Evolutionary conservation across 2,329 filamentous ascomycete genomes (phyloP).

Genomic region (Sarocladiaceae sp.): DNA sequence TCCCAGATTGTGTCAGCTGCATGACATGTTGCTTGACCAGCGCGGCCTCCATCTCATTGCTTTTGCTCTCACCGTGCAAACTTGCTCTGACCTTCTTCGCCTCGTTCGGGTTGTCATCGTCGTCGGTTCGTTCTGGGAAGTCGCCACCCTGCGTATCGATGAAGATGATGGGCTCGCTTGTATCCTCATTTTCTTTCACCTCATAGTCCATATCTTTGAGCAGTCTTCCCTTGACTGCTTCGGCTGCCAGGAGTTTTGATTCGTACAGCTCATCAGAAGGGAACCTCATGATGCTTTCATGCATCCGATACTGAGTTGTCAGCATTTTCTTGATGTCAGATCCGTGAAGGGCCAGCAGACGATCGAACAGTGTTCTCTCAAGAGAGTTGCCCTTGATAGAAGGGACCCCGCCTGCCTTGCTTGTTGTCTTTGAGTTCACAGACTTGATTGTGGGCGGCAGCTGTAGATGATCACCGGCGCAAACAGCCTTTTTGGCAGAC

Average conservation of each 20-base stretch:
- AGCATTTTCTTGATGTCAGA: conserved; percentile 85
- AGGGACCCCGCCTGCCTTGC: conserved; percentile 21
- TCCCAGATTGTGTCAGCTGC: conserved; percentile 69
- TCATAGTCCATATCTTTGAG: conserved; percentile 73
- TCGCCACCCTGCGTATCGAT: conserved; percentile 95
- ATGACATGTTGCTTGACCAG: conserved; percentile 74
- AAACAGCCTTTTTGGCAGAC: conserved; percentile 73
- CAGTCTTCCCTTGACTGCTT: conserved; percentile 67
- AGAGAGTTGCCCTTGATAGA: conserved; percentile 54
- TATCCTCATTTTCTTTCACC: conserved; percentile 77
- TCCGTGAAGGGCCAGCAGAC: conserved; percentile 76
- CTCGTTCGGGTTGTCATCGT: conserved; percentile 48
- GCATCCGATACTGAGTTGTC: conserved; percentile 97
- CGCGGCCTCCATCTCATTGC: conserved; percentile 83
- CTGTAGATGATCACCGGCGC: conserved; percentile 92
- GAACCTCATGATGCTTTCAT: conserved; percentile 91
- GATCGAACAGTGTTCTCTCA: conserved; percentile 89
- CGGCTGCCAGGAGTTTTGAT: conserved; percentile 71
- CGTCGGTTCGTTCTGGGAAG: conserved; percentile 76
- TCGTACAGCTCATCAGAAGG: conserved; percentile 87
- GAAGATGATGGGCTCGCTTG: conserved; percentile 79
- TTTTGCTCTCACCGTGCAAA: conserved; percentile 62
- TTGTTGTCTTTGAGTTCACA: conserved; percentile 45
- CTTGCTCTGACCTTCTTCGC: conserved; percentile 38
- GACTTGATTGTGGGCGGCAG: conserved; percentile 93